A percentile compares a stretch with the other conserved stretches of the same genome.
These are phyloP conservation scores for Sordariomycetes sp. DNA, from an alignment of 2,329 filamentous ascomycete genomes.

Conservation along the genomic window DNA sequence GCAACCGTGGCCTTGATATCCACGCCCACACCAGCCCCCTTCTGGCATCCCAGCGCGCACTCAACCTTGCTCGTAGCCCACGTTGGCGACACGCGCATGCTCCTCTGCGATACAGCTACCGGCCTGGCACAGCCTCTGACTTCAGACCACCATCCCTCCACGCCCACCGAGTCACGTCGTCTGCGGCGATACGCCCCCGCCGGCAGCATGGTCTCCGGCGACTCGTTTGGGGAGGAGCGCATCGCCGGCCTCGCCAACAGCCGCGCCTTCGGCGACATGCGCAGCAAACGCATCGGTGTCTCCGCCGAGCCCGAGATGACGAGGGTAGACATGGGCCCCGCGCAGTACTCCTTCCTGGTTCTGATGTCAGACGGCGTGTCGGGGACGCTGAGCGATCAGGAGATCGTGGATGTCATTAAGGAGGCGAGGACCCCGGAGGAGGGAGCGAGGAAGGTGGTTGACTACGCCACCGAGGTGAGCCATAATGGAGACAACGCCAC, in stretches of 20 bases:
- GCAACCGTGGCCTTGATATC: conserved; percentile 85
- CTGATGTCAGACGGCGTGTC: conserved; percentile 85
- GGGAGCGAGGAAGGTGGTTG: conserved; percentile 68
- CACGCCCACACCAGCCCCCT: conserved; percentile 82
- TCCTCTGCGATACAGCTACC: conserved; percentile 80
- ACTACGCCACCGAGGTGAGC: conserved; percentile 81
- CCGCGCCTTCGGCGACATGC: conserved; percentile 87
- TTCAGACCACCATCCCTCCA: conserved; percentile 85
- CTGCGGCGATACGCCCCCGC: conserved; percentile 74
- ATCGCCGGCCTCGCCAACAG: conserved; percentile 91
- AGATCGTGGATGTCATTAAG: conserved; percentile 93
- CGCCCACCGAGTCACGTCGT: conserved; percentile 72
- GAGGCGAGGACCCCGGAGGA: conserved; percentile 87
- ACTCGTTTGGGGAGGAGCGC: conserved; percentile 95
- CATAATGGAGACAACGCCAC: conserved; percentile 59
- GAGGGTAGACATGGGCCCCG: conserved; percentile 68
- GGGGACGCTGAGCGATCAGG: conserved; percentile 79
- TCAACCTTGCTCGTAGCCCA: conserved; percentile 81
- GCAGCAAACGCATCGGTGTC: conserved; percentile 84
- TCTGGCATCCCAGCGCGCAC: conserved; percentile 86
- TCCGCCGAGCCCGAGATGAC: conserved; percentile 87
- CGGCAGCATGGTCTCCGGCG: conserved; percentile 69
- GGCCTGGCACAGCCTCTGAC: conserved; percentile 75
- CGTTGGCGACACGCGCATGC: conserved; percentile 84
- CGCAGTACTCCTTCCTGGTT: conserved; percentile 82